Conservation (phyloP, 2,329 filamentous ascomycete genomes). For the Paracamarosporium sp. region DNA sequence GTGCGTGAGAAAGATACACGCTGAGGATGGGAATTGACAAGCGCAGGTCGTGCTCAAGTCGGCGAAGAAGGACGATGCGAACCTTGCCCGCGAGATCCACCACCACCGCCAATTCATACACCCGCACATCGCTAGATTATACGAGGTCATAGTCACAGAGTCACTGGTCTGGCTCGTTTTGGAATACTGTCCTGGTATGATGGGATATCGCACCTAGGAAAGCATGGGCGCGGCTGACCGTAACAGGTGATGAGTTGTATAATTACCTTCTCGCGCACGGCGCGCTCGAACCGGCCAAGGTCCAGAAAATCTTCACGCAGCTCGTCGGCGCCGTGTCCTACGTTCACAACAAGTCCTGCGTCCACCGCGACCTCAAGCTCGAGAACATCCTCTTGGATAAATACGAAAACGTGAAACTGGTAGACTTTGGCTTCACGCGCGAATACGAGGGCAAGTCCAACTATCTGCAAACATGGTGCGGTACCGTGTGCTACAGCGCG, state of each 20-base stretch:
- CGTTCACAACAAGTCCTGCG: constrained; percentile 92
- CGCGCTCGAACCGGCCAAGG: constrained; percentile 81
- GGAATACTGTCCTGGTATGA: constrained; percentile 94
- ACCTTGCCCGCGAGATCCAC: constrained; percentile 96
- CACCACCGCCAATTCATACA: constrained; percentile 98
- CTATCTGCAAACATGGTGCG: constrained; percentile 96
- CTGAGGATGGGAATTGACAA: constrained; percentile 17
- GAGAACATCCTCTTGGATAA: constrained; percentile 97
- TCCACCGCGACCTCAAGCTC: constrained; percentile 94
- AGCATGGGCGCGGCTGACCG: constrained; percentile 11
- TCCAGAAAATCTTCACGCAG: constrained; percentile 95
- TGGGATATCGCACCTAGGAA: constrained; percentile 46
- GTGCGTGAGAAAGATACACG: constrained; percentile 53
- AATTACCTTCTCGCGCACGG: constrained; percentile 92
- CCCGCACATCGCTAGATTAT: constrained; percentile 93
- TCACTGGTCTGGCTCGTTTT: constrained; percentile 93
- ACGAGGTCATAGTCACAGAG: constrained; percentile 98
- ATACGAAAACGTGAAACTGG: constrained; percentile 94
- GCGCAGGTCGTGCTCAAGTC: constrained; percentile 96
- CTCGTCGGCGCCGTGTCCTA: constrained; percentile 94
- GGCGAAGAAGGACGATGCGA: constrained; percentile 92
- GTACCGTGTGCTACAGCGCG: constrained; percentile 95
- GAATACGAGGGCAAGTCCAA: constrained; percentile 96
- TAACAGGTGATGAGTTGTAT: constrained; percentile 89
- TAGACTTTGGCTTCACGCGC: constrained; percentile 96